These are phyloP conservation scores for Thelonectria discophora DNA, from an alignment of 2,329 filamentous ascomycete genomes.

Conservation along the genomic window DNA sequence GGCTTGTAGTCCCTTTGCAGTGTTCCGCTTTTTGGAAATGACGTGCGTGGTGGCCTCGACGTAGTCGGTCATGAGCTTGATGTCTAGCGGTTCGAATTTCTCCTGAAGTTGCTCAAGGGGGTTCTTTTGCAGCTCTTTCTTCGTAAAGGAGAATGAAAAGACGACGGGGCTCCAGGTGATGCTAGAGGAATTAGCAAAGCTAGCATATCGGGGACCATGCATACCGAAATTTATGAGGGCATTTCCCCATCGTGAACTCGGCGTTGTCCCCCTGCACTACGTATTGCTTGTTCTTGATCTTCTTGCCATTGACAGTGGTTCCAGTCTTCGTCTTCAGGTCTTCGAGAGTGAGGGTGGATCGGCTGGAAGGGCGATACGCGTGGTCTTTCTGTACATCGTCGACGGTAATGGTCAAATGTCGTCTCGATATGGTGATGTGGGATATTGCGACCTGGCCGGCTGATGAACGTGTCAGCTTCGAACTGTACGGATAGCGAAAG, in stretches of 20 bases:
- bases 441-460: slow-evolving; percentile 75
- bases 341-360: slow-evolving; percentile 76
- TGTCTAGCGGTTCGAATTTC: slow-evolving; percentile 82
- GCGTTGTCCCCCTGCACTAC: slow-evolving; percentile 62
- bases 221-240: slow-evolving; percentile 69
- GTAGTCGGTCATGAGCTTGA: slow-evolving; percentile 84
- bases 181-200: slow-evolving; percentile 52
- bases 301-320: slow-evolving; percentile 77
- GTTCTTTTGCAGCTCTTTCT: slow-evolving; percentile 73
- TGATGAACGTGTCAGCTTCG: slow-evolving; percentile 44
- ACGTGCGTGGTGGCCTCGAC: slow-evolving; percentile 82
- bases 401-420: slow-evolving; percentile 84
- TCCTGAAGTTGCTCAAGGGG: slow-evolving; percentile 69
- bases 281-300: slow-evolving; percentile 70
- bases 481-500: too few species aligned
- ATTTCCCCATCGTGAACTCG: slow-evolving; percentile 76
- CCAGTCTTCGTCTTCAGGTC: slow-evolving; percentile 88
- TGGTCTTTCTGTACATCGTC: slow-evolving; percentile 70
- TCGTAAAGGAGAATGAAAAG: slow-evolving; percentile 82
- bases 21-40: slow-evolving; percentile 89
- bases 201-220: slow-evolving; percentile 6
- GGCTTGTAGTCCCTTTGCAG: slow-evolving; percentile 84
- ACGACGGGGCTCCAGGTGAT: slow-evolving; percentile 82
- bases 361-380: slow-evolving; percentile 69
- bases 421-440: slow-evolving; percentile 85